Evolutionary conservation across 2,329 filamentous ascomycete species (phyloP).

Genomic region (Aspergillus awamori): DNA sequence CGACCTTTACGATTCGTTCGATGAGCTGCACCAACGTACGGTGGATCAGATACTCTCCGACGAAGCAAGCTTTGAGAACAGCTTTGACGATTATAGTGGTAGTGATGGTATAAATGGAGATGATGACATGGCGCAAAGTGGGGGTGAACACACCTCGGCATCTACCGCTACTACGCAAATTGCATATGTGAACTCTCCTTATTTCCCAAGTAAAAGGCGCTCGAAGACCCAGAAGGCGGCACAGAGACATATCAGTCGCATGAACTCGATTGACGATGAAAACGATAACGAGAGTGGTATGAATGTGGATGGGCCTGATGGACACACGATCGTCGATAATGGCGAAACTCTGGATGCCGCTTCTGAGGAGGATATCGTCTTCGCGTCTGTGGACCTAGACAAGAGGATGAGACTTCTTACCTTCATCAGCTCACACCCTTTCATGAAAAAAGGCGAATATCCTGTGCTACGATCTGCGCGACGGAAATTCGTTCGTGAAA

Average conservation of each 20-base stretch:
- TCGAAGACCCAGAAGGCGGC: neutral
- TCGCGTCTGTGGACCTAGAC: slow-evolving; percentile 9
- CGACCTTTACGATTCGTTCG: slow-evolving; percentile 26
- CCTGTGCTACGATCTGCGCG: slow-evolving; percentile 23
- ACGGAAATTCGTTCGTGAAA: slow-evolving; percentile 22
- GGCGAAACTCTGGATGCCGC: neutral
- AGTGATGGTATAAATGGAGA: slow-evolving; percentile 1
- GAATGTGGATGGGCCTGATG: neutral
- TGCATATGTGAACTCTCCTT: slow-evolving; percentile 9
- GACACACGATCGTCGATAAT: neutral
- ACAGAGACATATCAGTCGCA: slow-evolving; percentile 10
- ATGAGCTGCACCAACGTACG: slow-evolving; percentile 17
- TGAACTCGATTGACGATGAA: slow-evolving; percentile 9
- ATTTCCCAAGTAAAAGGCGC: slow-evolving; percentile 6
- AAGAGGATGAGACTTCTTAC: slow-evolving; percentile 17
- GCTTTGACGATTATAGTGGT: slow-evolving; percentile 19
- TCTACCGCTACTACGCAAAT: neutral
- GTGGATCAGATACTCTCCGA: slow-evolving; percentile 31
- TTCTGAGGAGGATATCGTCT: slow-evolving; percentile 9
- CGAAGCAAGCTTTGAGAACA: slow-evolving; percentile 24
- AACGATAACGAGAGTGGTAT: neutral
- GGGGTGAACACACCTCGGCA: neutral
- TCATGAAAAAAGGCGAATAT: slow-evolving; percentile 20
- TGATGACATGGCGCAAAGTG: neutral
- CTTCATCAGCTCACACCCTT: slow-evolving; percentile 24